These are phyloP conservation scores for Cystoderma amianthinum DNA, from an alignment of 768 basidiomycete species.

Conservation along the genomic window DNA sequence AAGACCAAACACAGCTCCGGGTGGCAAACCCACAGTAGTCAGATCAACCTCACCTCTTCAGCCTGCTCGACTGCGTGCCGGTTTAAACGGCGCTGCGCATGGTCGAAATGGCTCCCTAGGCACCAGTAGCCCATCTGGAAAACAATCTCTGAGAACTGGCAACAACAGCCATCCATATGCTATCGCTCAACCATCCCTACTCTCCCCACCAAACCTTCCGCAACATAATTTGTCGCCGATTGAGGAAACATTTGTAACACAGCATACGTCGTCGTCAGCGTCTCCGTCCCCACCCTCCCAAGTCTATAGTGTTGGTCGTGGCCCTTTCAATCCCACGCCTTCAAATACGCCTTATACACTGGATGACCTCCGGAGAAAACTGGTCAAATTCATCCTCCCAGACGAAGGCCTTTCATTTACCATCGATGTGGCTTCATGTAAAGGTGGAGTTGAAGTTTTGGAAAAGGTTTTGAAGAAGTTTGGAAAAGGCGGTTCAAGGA, in stretches of 20 bases:
- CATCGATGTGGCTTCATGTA: conserved; percentile 77
- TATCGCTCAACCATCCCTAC: conserved; percentile 37
- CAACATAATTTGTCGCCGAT: conserved; percentile 62
- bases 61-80: conserved; percentile 23
- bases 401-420: conserved; percentile 75
- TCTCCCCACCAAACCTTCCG: conserved; percentile 23
- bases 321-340: conserved; percentile 45
- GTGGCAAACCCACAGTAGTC: conserved; percentile 27
- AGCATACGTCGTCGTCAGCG: conserved; percentile 20
- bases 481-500: conserved; percentile 50
- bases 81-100: conserved; percentile 26
- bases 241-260: conserved; percentile 49
- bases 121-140: conserved; percentile 31
- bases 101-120: conserved; percentile 48
- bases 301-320: conserved; percentile 51
- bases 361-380: conserved; percentile 75
- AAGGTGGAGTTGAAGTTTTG: conserved; percentile 79
- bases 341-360: conserved; percentile 13
- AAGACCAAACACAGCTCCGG: conserved; percentile 42
- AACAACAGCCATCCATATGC: conserved; percentile 57
- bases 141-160: conserved; percentile 36
- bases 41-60: conserved; percentile 40
- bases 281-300: conserved; percentile 43
- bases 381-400: conserved; percentile 83
- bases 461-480: conserved; percentile 90